phyloP scores from a whole-genome alignment of 2,329 filamentous ascomycete species.

The Elsinoe fawcettii region DNA sequence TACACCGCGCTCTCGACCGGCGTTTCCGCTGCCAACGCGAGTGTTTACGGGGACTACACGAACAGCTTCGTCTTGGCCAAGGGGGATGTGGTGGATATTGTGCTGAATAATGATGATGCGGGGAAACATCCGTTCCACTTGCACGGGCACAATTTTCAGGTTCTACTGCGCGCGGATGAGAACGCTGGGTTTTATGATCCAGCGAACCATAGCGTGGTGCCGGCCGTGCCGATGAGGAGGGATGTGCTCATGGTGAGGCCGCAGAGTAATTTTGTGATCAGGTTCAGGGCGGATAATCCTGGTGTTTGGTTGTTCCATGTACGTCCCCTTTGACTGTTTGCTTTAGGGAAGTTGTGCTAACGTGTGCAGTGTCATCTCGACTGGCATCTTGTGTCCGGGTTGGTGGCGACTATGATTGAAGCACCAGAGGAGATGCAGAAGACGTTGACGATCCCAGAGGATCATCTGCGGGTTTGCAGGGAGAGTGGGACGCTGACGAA shows the following conservation, averaged over 20 bases:
- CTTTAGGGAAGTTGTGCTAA: conserved; percentile 35
- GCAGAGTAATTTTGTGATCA: conserved; percentile 47
- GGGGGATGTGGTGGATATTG: conserved; percentile 17
- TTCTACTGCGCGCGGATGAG: conserved; percentile 31
- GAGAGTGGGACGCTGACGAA: conserved; percentile 42
- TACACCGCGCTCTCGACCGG: conserved; percentile 64
- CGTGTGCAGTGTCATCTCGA: conserved; percentile 41
- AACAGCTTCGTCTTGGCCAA: conserved; percentile 46
- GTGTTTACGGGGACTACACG: conserved; percentile 46
- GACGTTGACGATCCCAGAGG: conserved; percentile 51
- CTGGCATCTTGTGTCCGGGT: conserved; percentile 47
- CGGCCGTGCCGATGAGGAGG: conserved; percentile 40
- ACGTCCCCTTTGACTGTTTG: background rate
- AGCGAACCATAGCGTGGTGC: conserved; percentile 31
- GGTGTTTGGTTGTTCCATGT: conserved; percentile 25
- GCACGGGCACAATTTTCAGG: conserved; percentile 69
- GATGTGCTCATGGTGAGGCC: conserved; percentile 49
- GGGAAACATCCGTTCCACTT: conserved; percentile 67
- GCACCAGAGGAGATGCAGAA: conserved; percentile 52
- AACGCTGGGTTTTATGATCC: conserved; percentile 21
- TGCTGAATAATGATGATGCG: conserved; percentile 17
- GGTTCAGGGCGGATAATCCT: conserved; percentile 49
- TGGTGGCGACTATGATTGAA: conserved; percentile 47
- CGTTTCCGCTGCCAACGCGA: conserved; percentile 38
- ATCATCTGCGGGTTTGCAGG: conserved; percentile 54